These are phyloP conservation scores for Cyberlindnera sargentensis DNA, from an alignment of 805 yeast species.

Conservation along the genomic window DNA sequence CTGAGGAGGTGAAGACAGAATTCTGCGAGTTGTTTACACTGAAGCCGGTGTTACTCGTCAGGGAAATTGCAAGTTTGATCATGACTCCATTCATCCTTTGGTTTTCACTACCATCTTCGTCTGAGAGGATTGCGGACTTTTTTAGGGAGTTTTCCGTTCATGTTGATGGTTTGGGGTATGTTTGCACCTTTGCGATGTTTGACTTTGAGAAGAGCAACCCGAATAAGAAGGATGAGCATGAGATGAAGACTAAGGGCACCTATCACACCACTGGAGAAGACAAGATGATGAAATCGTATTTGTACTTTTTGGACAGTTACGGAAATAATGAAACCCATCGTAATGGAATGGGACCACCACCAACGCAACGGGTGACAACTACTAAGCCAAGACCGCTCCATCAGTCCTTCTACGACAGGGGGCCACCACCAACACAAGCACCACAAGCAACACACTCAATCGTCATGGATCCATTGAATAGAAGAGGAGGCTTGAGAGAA, in stretches of 20 bases:
- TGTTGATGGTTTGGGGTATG: conserved; percentile 91
- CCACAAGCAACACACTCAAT: background rate
- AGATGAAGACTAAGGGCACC: conserved; percentile 25
- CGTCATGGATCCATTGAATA: conserved; percentile 6
- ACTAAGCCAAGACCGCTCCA: conserved; percentile 3
- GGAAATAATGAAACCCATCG: conserved; percentile 37
- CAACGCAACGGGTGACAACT: background rate
- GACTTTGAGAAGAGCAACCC: conserved; percentile 58
- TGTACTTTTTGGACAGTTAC: conserved; percentile 82
- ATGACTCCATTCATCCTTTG: conserved; percentile 88
- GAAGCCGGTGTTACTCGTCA: conserved; percentile 58
- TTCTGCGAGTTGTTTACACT: conserved; percentile 75
- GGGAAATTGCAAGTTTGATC: conserved; percentile 76
- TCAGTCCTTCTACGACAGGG: conserved; percentile 1
- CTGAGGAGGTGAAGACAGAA: conserved; percentile 75
- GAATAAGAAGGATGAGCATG: conserved; percentile 26
- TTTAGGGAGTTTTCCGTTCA: conserved; percentile 85
- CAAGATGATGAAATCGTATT: conserved; percentile 87
- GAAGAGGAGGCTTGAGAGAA: conserved; percentile 1
- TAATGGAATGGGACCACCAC: conserved; percentile 10
- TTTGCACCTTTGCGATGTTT: conserved; percentile 91
- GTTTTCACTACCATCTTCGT: conserved; percentile 66
- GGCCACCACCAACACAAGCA: background rate
- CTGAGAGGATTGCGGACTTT: conserved; percentile 80
- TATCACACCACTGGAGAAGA: conserved; percentile 48